Percentiles rank a stretch among this genome's conserved stretches.
These are phyloP conservation scores for Lepraria neglecta DNA, from an alignment of 495 filamentous ascomycete species.

Conservation along the genomic window DNA sequence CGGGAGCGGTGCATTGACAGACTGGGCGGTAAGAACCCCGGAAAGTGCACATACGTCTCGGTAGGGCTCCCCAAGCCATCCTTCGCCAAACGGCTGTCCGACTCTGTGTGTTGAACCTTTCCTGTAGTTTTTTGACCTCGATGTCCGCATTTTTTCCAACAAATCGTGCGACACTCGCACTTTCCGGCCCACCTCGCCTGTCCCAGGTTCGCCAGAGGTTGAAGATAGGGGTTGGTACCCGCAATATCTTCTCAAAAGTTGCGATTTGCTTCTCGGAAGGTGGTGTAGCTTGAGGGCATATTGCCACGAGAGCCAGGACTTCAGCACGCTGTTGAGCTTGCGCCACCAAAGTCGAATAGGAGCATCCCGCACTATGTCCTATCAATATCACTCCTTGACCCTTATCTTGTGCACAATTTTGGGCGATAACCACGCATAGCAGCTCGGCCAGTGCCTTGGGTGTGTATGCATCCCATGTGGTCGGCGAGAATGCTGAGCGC, in stretches of 20 bases:
- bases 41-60: slow-evolving; percentile 29
- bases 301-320: slow-evolving; percentile 67
- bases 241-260: slow-evolving; percentile 50
- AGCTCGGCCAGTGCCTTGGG: slow-evolving; percentile 70
- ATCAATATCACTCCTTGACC: slow-evolving; percentile 73
- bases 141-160: slow-evolving; percentile 66
- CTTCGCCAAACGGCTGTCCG: slow-evolving; percentile 73
- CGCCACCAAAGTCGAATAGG: slow-evolving; percentile 66
- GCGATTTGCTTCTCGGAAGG: slow-evolving; percentile 49
- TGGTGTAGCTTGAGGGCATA: slow-evolving; percentile 67
- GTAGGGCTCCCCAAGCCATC: slow-evolving; percentile 69
- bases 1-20: too few relatives aligned
- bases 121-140: slow-evolving; percentile 70
- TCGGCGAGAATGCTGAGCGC: slow-evolving; percentile 62
- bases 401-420: slow-evolving; percentile 57
- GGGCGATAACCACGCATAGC: slow-evolving; percentile 62
- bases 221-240: slow-evolving; percentile 65
- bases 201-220: slow-evolving; percentile 77
- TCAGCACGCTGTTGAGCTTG: slow-evolving; percentile 54
- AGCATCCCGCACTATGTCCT: slow-evolving; percentile 84
- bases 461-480: slow-evolving; percentile 70
- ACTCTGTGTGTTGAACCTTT: slow-evolving; percentile 78
- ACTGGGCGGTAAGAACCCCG: too few relatives aligned
- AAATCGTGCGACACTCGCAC: slow-evolving; percentile 71
- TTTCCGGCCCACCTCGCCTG: slow-evolving; percentile 67